Evolutionary conservation across 2,329 filamentous ascomycete genomes (phyloP).

Genomic region (Penicillium sp.): DNA sequence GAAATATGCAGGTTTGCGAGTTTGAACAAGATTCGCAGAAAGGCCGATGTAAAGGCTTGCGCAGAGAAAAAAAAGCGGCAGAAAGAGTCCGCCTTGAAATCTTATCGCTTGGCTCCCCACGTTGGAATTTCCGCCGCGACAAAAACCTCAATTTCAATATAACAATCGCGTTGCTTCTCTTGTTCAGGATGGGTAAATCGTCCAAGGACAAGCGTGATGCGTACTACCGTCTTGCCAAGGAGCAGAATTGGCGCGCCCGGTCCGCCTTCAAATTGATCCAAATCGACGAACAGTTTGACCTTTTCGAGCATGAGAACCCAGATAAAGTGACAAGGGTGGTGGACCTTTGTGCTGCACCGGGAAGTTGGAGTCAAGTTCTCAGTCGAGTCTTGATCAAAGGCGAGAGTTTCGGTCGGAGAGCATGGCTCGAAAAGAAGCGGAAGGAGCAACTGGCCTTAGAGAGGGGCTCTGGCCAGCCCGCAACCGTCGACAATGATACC

Average conservation of each 20-base stretch:
- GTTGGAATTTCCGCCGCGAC: constrained; percentile 22
- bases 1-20: background rate
- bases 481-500: constrained; percentile 15
- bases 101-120: constrained; percentile 36
- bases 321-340: constrained; percentile 86
- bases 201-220: constrained; percentile 98
- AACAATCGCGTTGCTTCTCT: background rate
- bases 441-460: constrained; percentile 46
- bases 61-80: constrained; percentile 38
- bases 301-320: constrained; percentile 65
- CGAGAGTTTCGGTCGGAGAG: constrained; percentile 80
- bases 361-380: constrained; percentile 95
- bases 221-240: constrained; percentile 96
- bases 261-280: constrained; percentile 97
- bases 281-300: constrained; percentile 91
- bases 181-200: constrained; percentile 76
- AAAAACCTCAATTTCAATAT: background rate
- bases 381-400: constrained; percentile 91
- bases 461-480: constrained; percentile 17
- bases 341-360: constrained; percentile 91
- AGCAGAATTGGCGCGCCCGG: constrained; percentile 95
- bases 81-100: constrained; percentile 32
- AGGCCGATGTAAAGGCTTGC: constrained; percentile 8
- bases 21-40: background rate
- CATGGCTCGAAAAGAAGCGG: constrained; percentile 83